A percentile compares a stretch with the other conserved stretches of the same genome.
phyloP scores from a whole-genome alignment of 2,329 filamentous ascomycete species.

The Lecanicillium sp. region DNA sequence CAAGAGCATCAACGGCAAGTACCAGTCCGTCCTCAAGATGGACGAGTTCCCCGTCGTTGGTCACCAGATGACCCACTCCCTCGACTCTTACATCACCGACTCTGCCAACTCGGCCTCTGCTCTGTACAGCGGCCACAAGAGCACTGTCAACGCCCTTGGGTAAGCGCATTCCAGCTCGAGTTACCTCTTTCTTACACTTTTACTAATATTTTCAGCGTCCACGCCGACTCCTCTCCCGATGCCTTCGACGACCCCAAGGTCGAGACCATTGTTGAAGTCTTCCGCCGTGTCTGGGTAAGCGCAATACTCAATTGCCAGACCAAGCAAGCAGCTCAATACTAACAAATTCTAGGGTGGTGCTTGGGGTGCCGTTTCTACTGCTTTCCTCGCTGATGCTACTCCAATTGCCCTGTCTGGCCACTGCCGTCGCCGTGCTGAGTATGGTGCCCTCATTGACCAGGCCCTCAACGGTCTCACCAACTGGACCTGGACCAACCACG shows the following conservation, averaged over 20 bases:
- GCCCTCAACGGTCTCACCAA: conserved; percentile 71
- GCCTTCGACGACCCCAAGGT: conserved; percentile 80
- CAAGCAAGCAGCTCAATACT: conserved; percentile 4
- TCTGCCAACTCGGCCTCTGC: conserved; percentile 80
- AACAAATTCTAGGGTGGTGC: conserved; percentile 37
- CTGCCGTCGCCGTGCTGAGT: conserved; percentile 62
- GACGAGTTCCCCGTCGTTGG: conserved; percentile 82
- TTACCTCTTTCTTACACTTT: neutral
- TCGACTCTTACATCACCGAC: conserved; percentile 81
- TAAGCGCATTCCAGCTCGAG: conserved; percentile 29
- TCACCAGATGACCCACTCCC: conserved; percentile 84
- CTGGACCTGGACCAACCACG: conserved; percentile 72
- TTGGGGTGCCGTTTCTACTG: conserved; percentile 69
- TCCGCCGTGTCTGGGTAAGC: conserved; percentile 61
- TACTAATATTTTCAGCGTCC: conserved; percentile 41
- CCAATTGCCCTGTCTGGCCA: conserved; percentile 70
- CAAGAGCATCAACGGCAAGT: conserved; percentile 78
- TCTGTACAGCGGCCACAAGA: conserved; percentile 79
- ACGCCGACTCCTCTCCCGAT: conserved; percentile 68
- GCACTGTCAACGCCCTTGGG: conserved; percentile 73
- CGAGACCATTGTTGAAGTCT: conserved; percentile 74
- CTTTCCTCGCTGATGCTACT: conserved; percentile 74
- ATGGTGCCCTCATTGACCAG: conserved; percentile 68
- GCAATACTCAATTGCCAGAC: conserved; percentile 11
- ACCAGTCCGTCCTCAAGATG: conserved; percentile 67